Percentiles rank a stretch among this genome's conserved stretches.
phyloP scores from a whole-genome alignment of 2,329 filamentous ascomycete species.

The Hymenoscyphus albidus region DNA sequence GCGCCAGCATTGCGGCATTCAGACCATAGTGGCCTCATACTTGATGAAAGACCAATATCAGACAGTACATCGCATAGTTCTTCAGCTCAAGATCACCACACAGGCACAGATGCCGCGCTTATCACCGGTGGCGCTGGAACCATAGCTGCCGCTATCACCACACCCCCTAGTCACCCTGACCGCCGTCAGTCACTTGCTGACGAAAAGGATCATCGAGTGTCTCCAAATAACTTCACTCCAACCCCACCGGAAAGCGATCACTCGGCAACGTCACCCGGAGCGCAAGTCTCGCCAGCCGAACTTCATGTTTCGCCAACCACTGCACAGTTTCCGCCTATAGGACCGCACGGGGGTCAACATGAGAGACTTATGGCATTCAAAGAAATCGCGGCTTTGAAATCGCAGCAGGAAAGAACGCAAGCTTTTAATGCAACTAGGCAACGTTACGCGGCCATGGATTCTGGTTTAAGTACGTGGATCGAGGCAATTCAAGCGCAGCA shows the following conservation, averaged over 20 bases:
- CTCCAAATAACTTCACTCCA: conserved; percentile 37
- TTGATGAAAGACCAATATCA: conserved; percentile 7
- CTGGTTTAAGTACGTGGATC: conserved; percentile 65
- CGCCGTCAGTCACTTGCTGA: conserved; percentile 42
- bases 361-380: conserved; percentile 48
- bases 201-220: conserved; percentile 41
- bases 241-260: conserved; percentile 41
- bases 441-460: conserved; percentile 68
- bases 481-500: conserved; percentile 42
- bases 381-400: conserved; percentile 70
- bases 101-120: conserved; percentile 18
- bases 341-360: background rate
- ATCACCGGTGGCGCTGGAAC: conserved; percentile 17
- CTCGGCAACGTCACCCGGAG: conserved; percentile 30
- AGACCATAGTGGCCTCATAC: conserved; percentile 3
- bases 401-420: conserved; percentile 63
- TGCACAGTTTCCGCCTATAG: conserved; percentile 4
- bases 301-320: conserved; percentile 15
- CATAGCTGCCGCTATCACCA: conserved; percentile 5
- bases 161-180: conserved; percentile 10
- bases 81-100: conserved; percentile 13
- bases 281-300: conserved; percentile 19
- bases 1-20: background rate
- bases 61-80: background rate
- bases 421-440: conserved; percentile 70